A percentile compares a stretch with the other conserved stretches of the same genome.
phyloP scores from a whole-genome alignment of 2,329 filamentous ascomycete genomes.

The Westerdykella sp. region DNA sequence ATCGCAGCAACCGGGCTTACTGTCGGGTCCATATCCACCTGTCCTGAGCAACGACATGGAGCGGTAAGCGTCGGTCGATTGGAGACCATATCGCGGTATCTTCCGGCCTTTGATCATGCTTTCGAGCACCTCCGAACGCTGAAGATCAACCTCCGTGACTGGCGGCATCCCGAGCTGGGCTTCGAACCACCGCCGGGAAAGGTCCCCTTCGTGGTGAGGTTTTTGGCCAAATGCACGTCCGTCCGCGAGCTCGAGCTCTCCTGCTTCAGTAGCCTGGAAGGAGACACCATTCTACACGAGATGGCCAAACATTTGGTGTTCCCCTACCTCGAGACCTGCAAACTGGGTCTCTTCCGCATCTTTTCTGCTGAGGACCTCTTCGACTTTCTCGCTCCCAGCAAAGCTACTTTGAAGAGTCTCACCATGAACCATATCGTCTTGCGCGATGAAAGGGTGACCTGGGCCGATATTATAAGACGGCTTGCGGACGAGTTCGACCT shows the following conservation, averaged over 20 bases:
- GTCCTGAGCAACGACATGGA: constrained; percentile 5
- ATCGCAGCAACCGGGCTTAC: constrained; percentile 10
- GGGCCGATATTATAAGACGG: constrained; percentile 11
- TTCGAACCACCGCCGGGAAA: constrained; percentile 16
- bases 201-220: constrained; percentile 23
- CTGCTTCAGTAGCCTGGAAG: constrained; percentile 21
- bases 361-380: constrained; percentile 8
- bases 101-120: constrained; percentile 8
- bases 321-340: constrained; percentile 9
- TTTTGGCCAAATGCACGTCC: constrained; percentile 18
- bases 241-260: constrained; percentile 14
- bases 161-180: constrained; percentile 18
- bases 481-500: constrained; percentile 9
- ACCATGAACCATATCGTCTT: constrained; percentile 11
- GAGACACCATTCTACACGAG: constrained; percentile 14
- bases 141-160: constrained; percentile 23
- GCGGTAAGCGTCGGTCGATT: constrained; percentile 18
- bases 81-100: constrained; percentile 13
- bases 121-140: constrained; percentile 10
- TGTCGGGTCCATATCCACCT: constrained; percentile 7
- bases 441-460: constrained; percentile 6
- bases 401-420: constrained; percentile 8
- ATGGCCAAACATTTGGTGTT: constrained; percentile 19
- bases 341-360: constrained; percentile 14
- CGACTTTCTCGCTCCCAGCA: constrained; percentile 10